Percentiles rank a stretch among this genome's conserved stretches.
Evolutionary conservation across 2,329 filamentous ascomycete species (phyloP).

Genomic region (Aspergillus niger): DNA sequence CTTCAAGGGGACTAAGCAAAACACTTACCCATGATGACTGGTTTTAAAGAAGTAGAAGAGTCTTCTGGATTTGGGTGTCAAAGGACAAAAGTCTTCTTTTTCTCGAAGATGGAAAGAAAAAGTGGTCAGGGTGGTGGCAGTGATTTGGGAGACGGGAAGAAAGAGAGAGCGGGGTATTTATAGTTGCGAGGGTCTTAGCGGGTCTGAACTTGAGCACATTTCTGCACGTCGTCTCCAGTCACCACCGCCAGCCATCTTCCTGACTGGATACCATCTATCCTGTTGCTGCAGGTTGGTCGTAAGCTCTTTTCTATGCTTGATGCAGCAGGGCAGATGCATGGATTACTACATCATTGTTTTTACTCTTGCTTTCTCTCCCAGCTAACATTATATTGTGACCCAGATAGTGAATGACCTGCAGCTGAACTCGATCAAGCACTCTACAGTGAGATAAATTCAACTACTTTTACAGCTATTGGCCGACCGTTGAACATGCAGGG

Average conservation of each 20-base stretch:
- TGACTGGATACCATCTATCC: not conserved
- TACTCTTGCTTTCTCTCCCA: not conserved
- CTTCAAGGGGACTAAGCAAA: not conserved
- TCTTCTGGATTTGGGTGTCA: not conserved
- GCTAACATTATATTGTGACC: not conserved
- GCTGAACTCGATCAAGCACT: not conserved
- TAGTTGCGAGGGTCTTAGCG: constrained; percentile 16
- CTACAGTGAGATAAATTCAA: not conserved
- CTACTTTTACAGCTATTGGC: not conserved
- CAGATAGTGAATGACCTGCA: not conserved
- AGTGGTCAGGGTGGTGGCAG: not conserved
- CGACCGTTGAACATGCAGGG: not conserved
- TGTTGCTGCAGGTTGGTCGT: not conserved
- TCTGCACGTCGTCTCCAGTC: constrained; percentile 20
- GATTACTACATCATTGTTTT: not conserved
- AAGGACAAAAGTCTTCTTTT: not conserved
- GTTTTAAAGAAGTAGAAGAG: not conserved
- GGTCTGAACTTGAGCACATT: constrained; percentile 26
- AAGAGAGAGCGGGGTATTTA: constrained; percentile 20
- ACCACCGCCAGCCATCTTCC: not conserved
- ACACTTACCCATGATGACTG: constrained; percentile 20
- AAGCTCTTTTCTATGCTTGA: not conserved
- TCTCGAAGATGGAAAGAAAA: not conserved
- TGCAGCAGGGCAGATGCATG: not conserved
- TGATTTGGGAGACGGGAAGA: not conserved